Evolutionary conservation across 2,329 filamentous ascomycete species (phyloP), one percentile per base, ranked within the genome.

Genomic region (Xylaria arbuscula): DNA sequence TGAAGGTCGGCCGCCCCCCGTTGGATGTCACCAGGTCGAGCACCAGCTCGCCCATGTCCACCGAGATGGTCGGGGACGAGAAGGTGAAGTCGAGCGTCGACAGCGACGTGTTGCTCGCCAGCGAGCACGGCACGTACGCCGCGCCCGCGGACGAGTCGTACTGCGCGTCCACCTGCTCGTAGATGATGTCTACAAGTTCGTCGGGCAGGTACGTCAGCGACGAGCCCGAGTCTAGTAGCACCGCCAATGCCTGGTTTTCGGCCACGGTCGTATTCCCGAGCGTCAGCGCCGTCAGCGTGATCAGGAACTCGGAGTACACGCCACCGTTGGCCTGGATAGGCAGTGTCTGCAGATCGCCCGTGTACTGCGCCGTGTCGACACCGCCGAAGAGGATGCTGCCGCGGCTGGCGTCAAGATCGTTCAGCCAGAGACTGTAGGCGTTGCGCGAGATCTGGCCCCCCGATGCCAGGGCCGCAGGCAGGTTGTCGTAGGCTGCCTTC

Each of bases 331-430:
- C 81, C 74, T 92, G 86, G 62, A 95, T 83, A 2, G 92, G 92
- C 1, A 95, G 78, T 0, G 90, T 92, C 67, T 88, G 78, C 36
- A 95, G 83, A 3, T 83, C 77, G 22, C 90, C 92, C 2, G 80
- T 76, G 77, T 87, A 94, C 71, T 90, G 89, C 24, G 81, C 87
- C 2, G 84, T 87, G 78, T 94, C 90, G 66, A 94, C 86, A 36
- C 92, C 92, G 36, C 92, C 92, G 73, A 94, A 94, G 1, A 94
- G 81, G 62, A 94, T 89, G 68, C 83, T 89, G 62, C 92, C 92
- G 0, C 83, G 88, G 73, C 80, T 87, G 28, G 90, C 83, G 70
- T 89, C 85, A 8, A 93, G 81, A 75, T 93, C 91, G 79, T 94
- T 91, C 19, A 94, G 83, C 89, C 90, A 94, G 51, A 95, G 80